A percentile compares a stretch with the other conserved stretches of the same genome.
phyloP scores from a whole-genome alignment of 768 basidiomycete genomes.

The Collybia sordida region DNA sequence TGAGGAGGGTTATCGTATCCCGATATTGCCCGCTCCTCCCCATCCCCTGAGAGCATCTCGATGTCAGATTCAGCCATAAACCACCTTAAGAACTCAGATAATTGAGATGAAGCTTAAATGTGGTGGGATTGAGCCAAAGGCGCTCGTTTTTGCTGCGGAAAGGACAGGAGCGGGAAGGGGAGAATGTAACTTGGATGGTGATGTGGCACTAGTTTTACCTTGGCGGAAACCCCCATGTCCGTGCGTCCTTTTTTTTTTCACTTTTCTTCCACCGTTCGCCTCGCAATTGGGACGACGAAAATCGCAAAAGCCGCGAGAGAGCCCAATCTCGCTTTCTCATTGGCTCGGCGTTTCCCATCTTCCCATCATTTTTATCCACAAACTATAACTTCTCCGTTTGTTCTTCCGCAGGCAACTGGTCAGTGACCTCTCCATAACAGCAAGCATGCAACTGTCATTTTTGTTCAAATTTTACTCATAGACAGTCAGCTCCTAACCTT shows the following conservation, averaged over 20 bases:
- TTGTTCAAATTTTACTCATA: no score
- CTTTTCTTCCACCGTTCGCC: conserved; percentile 5
- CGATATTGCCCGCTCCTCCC: no score
- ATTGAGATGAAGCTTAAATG: conserved; percentile 14
- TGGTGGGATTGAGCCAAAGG: conserved; percentile 7
- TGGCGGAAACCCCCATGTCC: conserved; percentile 24
- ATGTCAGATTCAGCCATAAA: neutral
- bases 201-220: conserved; percentile 16
- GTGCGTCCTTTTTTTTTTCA: conserved; percentile 18
- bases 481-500: no score
- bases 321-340: conserved; percentile 21
- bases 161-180: conserved; percentile 1
- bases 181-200: conserved; percentile 2
- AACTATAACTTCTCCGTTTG: no score
- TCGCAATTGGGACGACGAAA: conserved; percentile 4
- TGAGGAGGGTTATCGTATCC: neutral
- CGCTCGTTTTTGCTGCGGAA: conserved; percentile 9
- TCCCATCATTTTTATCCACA: conserved; percentile 17
- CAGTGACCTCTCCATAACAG: no score
- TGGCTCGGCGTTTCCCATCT: conserved; percentile 41
- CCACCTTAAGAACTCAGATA: neutral
- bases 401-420: no score
- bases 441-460: no score
- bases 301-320: conserved; percentile 22
- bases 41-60: neutral